These are phyloP conservation scores for Sugiyamaella japonica DNA, from an alignment of 1,139 yeast genomes.

Conservation along the genomic window DNA sequence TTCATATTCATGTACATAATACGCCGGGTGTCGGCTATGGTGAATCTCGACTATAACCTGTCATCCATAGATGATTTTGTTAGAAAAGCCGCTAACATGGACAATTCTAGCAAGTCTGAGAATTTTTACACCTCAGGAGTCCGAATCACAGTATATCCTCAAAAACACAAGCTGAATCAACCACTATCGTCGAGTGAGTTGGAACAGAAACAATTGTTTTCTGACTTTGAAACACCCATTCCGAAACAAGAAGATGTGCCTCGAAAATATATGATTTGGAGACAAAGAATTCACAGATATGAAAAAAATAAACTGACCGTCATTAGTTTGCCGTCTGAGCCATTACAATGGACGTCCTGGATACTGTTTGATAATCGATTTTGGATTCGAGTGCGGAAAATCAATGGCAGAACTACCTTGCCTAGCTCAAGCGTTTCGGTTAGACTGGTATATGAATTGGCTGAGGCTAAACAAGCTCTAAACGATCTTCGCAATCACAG, in stretches of 20 bases:
- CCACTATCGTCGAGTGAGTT: neutral
- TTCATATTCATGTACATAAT: slow-evolving; percentile 19
- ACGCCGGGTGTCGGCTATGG: slow-evolving; percentile 21
- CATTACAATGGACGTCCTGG: slow-evolving; percentile 31
- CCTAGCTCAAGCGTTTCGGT: neutral
- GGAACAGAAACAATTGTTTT: slow-evolving; percentile 3
- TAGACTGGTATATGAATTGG: slow-evolving; percentile 13
- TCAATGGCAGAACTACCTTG: neutral
- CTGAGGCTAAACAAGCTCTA: slow-evolving; percentile 10
- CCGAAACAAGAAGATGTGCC: neutral
- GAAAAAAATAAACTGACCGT: neutral
- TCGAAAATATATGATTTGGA: slow-evolving; percentile 4
- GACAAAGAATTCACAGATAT: slow-evolving; percentile 10
- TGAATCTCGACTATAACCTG: slow-evolving; percentile 20
- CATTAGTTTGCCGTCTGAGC: neutral
- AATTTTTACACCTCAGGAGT: slow-evolving; percentile 18
- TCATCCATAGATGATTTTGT: slow-evolving; percentile 21
- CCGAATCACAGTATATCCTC: slow-evolving; percentile 5
- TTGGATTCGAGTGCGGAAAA: slow-evolving; percentile 31
- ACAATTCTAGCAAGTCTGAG: neutral
- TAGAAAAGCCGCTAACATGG: neutral
- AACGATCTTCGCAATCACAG: neutral
- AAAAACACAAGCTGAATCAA: neutral
- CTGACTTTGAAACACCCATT: neutral
- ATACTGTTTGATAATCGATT: slow-evolving; percentile 34